Percentiles rank a stretch among this genome's conserved stretches.
These are phyloP conservation scores for Glonium stellatum DNA, from an alignment of 495 filamentous ascomycete species.

Conservation along the genomic window DNA sequence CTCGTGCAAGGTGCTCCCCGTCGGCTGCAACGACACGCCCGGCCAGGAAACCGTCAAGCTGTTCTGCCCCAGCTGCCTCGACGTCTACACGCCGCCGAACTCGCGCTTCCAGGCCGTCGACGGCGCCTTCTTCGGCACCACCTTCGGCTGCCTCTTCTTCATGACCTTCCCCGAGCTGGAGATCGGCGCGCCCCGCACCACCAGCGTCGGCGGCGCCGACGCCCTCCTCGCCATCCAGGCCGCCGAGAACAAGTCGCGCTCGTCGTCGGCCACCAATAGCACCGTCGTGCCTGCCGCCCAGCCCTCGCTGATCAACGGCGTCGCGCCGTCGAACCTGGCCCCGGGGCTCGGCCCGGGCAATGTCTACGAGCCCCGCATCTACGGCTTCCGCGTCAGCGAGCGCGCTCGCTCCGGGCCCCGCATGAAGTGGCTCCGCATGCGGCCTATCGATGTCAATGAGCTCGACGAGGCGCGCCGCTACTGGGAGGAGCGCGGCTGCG, in stretches of 20 bases:
- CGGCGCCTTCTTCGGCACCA: constrained; percentile 95
- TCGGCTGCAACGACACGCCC: constrained; percentile 86
- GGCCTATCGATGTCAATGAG: constrained; percentile 69
- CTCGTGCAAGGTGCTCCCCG: constrained; percentile 79
- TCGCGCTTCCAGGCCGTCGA: constrained; percentile 97
- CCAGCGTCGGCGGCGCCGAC: constrained; percentile 16
- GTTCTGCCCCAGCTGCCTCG: constrained; percentile 93
- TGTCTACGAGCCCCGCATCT: constrained; percentile 92
- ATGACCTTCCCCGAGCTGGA: constrained; percentile 97
- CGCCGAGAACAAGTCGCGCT: constrained; percentile 14
- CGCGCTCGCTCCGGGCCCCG: constrained; percentile 76
- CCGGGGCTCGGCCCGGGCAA: constrained; percentile 76
- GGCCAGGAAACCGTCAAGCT: constrained; percentile 97
- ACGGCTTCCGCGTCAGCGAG: constrained; percentile 91
- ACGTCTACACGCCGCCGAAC: constrained; percentile 95
- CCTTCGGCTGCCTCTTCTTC: constrained; percentile 90
- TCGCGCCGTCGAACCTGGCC: constrained; percentile 72
- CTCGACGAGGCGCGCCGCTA: constrained; percentile 69
- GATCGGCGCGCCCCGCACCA: constrained; percentile 38
- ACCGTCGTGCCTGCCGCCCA: constrained; percentile 35
- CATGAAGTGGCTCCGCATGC: constrained; percentile 92
- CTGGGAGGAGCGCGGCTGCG: constrained; percentile 25
- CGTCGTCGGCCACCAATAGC: constrained; percentile 33
- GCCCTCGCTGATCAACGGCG: constrained; percentile 69
- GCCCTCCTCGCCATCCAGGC: constrained; percentile 21